A percentile compares a stretch with the other conserved stretches of the same genome.
Conservation (phyloP, 441 rosid genomes). For the Adansonia gregorii region DNA sequence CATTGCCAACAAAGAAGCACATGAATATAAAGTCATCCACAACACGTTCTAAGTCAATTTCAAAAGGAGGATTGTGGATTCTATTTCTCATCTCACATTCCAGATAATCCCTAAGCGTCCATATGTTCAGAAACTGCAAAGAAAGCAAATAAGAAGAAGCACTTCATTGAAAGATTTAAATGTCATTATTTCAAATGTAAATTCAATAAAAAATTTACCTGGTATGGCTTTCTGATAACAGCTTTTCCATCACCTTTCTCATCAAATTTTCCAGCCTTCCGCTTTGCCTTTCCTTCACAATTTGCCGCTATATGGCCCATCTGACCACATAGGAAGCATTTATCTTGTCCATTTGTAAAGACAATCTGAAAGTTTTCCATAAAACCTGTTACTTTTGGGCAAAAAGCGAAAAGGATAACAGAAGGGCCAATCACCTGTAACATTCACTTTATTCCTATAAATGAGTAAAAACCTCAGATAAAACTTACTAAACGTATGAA, state of each 20-base stretch:
- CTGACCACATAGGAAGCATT: slow-evolving; percentile 96
- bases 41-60: slow-evolving; percentile 73
- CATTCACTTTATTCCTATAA: neutral
- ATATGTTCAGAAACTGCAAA: slow-evolving; percentile 83
- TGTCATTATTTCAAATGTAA: neutral
- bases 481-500: slow-evolving; percentile 1
- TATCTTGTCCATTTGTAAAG: slow-evolving; percentile 89
- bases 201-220: slow-evolving; percentile 48
- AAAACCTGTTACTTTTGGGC: slow-evolving; percentile 16
- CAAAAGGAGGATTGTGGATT: slow-evolving; percentile 55
- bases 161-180: neutral
- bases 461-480: neutral
- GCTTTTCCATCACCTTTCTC: slow-evolving; percentile 72
- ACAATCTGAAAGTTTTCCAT: slow-evolving; percentile 60
- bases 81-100: slow-evolving; percentile 64
- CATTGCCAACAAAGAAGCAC: slow-evolving; percentile 98
- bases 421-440: neutral
- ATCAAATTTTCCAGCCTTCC: slow-evolving; percentile 90
- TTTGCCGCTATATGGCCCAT: slow-evolving; percentile 85
- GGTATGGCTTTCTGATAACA: slow-evolving; percentile 84
- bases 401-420: neutral
- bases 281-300: slow-evolving; percentile 91
- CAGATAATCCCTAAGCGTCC: slow-evolving; percentile 94
- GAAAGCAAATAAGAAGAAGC: slow-evolving; percentile 15
- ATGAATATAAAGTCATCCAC: slow-evolving; percentile 99